Evolutionary conservation across 352 stramenopile genomes (phyloP), one percentile per base, ranked within the genome.

Genomic region (Phytopythium litorale): DNA sequence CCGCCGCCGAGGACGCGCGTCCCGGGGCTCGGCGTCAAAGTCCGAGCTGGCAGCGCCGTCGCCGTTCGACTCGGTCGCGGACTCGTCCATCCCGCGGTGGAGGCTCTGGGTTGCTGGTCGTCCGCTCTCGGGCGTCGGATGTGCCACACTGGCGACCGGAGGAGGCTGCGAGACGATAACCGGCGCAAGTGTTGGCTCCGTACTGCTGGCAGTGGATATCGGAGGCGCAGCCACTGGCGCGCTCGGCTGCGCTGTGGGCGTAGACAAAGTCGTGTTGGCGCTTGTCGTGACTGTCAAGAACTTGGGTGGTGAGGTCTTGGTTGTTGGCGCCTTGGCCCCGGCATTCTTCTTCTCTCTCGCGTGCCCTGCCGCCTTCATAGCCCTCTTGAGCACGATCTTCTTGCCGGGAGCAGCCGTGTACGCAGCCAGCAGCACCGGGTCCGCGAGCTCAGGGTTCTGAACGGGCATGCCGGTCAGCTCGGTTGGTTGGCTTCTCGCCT

Each of bases 371-470:
- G 50, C 13, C 28, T 35, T 38, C 6, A 8, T 30, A 2, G 15
- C 8, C 30, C n/a, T 56, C n/a, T 42, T 38, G 12, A 32, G 30
- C n/a, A 18, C n/a, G 4, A 19, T 43, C 7, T 23, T 28, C 43
- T 30, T 50, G 43, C 16, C 6, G 7, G 43, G 19, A 3, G 1
- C 43, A 3, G n/a, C n/a, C 1, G n/a, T 8, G 4, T 1, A 3
- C 2, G 43, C 43, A n/a, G 19, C 7, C 43, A 28, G 1, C 7
- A 50, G 28, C 30, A 35, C 50, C 23, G 43, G 48, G 52, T 28
- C 8, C 54, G 76, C 63, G 58, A 76, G 69, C 38, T 79, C 72
- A 6, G 72, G 72, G 30, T 76, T 79, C 23, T 79, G 72, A 15
- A 49, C 64, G 23, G 65, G 63, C 21, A 65, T 35, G 1, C 23